Conservation (phyloP, 176 grass and related monocot genomes). For the Pontederia paniculata region DNA sequence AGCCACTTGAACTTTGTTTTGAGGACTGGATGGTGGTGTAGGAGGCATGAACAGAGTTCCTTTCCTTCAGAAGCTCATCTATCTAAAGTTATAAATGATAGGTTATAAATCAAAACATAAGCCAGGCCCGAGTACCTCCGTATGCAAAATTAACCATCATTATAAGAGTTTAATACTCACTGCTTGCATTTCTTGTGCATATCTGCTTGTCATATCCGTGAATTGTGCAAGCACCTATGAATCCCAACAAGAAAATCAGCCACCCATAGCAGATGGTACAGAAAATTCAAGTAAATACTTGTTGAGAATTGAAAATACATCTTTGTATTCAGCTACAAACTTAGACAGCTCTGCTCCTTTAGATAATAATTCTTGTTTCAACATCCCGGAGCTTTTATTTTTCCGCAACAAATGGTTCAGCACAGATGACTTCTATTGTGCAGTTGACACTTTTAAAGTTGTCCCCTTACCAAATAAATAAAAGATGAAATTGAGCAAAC, state of each 20-base stretch:
- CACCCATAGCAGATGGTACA: neutral
- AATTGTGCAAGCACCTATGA: constrained; percentile 72
- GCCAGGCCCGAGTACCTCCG: neutral
- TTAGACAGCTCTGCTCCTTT: constrained; percentile 93
- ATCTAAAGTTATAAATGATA: constrained; percentile 33
- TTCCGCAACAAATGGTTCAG: constrained; percentile 65
- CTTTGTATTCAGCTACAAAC: constrained; percentile 87
- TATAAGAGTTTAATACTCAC: constrained; percentile 22
- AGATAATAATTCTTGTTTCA: constrained; percentile 73
- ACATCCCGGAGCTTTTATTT: constrained; percentile 67
- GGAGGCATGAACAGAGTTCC: constrained; percentile 67
- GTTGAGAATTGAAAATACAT: constrained; percentile 30
- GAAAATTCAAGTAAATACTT: constrained; percentile 1
- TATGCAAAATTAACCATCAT: too few species aligned
- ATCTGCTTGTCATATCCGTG: constrained; percentile 92
- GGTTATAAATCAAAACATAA: constrained; percentile 6
- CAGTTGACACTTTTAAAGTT: constrained; percentile 92
- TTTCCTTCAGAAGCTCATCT: constrained; percentile 69
- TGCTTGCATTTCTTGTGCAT: constrained; percentile 91
- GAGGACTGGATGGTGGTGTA: constrained; percentile 59
- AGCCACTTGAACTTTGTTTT: constrained; percentile 62
- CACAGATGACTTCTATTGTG: constrained; percentile 79
- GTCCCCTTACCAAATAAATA: constrained; percentile 38
- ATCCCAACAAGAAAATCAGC: constrained; percentile 6
- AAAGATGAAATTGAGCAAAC: neutral